Evolutionary conservation across 2,329 filamentous ascomycete genomes (phyloP).

Genomic region (Nemania abortiva): DNA sequence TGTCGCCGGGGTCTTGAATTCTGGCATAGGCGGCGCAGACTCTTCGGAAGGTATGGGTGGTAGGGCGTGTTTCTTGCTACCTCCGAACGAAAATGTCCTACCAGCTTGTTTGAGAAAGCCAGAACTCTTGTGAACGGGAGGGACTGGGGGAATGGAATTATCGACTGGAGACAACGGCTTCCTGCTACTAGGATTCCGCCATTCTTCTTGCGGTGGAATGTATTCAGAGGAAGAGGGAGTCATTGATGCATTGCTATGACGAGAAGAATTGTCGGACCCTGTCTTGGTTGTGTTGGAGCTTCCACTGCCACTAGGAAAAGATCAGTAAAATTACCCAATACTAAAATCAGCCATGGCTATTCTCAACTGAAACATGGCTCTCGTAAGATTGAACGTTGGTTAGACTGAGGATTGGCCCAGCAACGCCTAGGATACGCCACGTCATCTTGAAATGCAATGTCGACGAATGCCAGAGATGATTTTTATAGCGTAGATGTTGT

Average conservation of each 20-base stretch:
- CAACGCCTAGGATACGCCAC: neutral
- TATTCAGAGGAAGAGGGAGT: constrained; percentile 68
- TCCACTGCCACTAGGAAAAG: constrained; percentile 64
- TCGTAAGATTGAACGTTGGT: constrained; percentile 3
- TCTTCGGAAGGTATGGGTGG: constrained; percentile 55
- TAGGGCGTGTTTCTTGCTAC: constrained; percentile 62
- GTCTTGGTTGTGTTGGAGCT: constrained; percentile 72
- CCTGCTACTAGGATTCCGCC: constrained; percentile 55
- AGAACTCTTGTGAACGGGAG: constrained; percentile 61
- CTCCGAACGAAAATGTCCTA: constrained; percentile 71
- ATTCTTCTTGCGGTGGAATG: constrained; percentile 55
- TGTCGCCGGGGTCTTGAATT: constrained; percentile 44
- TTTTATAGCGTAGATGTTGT: neutral
- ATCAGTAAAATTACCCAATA: constrained; percentile 56
- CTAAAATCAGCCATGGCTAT: constrained; percentile 37
- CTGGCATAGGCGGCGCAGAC: constrained; percentile 55
- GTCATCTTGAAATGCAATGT: neutral
- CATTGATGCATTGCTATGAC: constrained; percentile 72
- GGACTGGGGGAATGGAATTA: constrained; percentile 51
- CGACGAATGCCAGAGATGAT: neutral
- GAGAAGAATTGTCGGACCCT: constrained; percentile 70
- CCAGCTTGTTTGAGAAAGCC: constrained; percentile 68
- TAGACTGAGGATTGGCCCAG: neutral
- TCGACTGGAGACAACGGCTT: constrained; percentile 54
- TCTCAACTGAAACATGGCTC: constrained; percentile 43